Percentiles rank a stretch among this genome's conserved stretches.
Conservation (phyloP, 352 stramenopile genomes). For the Globisporangium nagaii region DNA sequence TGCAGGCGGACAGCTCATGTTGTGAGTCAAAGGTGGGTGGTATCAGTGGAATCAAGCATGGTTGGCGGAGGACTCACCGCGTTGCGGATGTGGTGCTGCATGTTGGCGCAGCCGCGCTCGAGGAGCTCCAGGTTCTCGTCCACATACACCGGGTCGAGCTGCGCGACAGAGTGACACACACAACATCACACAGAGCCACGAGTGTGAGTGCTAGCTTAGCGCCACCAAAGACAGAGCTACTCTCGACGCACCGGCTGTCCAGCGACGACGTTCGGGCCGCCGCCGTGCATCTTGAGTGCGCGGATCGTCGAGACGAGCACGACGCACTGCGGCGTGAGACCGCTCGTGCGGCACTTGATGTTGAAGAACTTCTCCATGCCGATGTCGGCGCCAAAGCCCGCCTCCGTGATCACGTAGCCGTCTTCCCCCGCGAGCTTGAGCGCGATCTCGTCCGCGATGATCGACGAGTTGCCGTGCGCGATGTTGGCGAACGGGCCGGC, state of each 20-base stretch:
- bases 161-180: neutral
- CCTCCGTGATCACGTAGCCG: conserved; percentile 96
- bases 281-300: conserved; percentile 98
- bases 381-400: conserved; percentile 97
- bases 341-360: conserved; percentile 97
- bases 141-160: conserved; percentile 89
- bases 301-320: conserved; percentile 98
- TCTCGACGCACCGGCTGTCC: conserved; percentile 90
- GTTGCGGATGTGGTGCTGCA: conserved; percentile 96
- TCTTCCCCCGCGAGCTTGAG: conserved; percentile 93
- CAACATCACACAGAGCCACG: neutral
- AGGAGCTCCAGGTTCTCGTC: conserved; percentile 96
- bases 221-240: neutral
- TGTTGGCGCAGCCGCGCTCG: conserved; percentile 88
- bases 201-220: too few relatives aligned
- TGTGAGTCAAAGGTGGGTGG: too few relatives aligned
- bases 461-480: conserved; percentile 95
- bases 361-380: conserved; percentile 99
- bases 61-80: conserved; percentile 68
- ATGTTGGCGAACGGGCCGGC: conserved; percentile 98
- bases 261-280: conserved; percentile 92
- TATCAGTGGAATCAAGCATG: too few relatives aligned
- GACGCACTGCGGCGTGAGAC: conserved; percentile 94
- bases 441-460: conserved; percentile 96
- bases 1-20: neutral